Evolutionary conservation across 257 asterid genomes (phyloP), one percentile per base, ranked within the genome.

Genomic region (Solanum bukasovii): DNA sequence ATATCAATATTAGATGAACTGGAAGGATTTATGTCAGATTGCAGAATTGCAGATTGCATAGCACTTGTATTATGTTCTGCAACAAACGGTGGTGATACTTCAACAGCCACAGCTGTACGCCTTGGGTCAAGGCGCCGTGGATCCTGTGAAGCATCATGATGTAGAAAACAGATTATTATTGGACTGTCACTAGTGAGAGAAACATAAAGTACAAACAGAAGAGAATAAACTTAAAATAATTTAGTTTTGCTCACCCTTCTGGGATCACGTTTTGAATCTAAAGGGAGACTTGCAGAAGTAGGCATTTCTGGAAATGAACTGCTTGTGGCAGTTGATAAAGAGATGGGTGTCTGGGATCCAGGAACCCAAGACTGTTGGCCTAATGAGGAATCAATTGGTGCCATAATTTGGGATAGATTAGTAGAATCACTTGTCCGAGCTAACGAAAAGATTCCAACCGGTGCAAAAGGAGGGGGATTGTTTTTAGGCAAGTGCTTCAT

Each of bases 71-170:
- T 92, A 89, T 94, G 93, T 88, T 97, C 99, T 88, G 89, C 83
- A 86, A 78, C 72, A 88, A 92, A 70, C 71, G 91, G 63, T 52
- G 94, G 87, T 79, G 94, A 94, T 88, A 89, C 92, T 90, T 93
- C 96, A 89, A 73, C 92, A 90, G 95, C 90, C 77, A 88, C 94
- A 40, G 90, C 88, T 89, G 81, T 75, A 83, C 98, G 96, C 89
- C 99, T 92, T 12, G 99, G 99, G 90, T 96, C 99, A 90, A 93
- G 98, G 79, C 99, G 99, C 33, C 99, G 99, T 82, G 99, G 99
- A 92, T 97, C 99, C 99, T 97, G 94, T 75, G 90, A 77, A 90
- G 10, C 63, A 38, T 86, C 49, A 88, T 87, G 71, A 89, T 83
- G 63, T 20, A 46, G 78, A 16, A 83, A 83, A 6, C n/a, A 84